Conservation (phyloP, 2,329 filamentous ascomycete genomes). For the Paraphoma sp. region DNA sequence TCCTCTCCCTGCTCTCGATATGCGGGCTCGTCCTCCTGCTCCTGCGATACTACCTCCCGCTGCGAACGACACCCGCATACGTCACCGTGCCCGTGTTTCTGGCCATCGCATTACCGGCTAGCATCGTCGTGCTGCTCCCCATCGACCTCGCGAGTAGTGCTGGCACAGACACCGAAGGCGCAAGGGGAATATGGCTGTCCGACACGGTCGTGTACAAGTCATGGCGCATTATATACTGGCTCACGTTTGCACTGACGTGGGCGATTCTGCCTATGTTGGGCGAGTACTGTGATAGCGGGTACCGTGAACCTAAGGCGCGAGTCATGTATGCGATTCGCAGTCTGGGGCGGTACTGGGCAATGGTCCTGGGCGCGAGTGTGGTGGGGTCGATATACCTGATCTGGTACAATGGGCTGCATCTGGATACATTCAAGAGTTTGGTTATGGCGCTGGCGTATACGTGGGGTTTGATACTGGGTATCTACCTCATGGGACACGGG, state of each 20-base stretch:
- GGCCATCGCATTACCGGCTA: slow-evolving; percentile 89
- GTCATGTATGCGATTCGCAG: slow-evolving; percentile 83
- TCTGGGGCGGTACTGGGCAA: slow-evolving; percentile 88
- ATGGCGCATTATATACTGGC: slow-evolving; percentile 97
- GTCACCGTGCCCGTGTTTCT: slow-evolving; percentile 93
- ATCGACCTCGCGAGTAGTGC: slow-evolving; percentile 93
- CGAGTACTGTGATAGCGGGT: slow-evolving; percentile 94
- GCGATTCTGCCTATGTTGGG: slow-evolving; percentile 89
- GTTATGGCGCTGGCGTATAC: slow-evolving; percentile 95
- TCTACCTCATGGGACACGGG: slow-evolving; percentile 97
- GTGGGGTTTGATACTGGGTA: slow-evolving; percentile 88
- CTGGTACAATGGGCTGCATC: slow-evolving; percentile 75
- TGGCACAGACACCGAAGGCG: slow-evolving; percentile 71
- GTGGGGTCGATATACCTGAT: slow-evolving; percentile 84
- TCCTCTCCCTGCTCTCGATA: slow-evolving; percentile 74
- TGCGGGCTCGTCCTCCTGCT: slow-evolving; percentile 81
- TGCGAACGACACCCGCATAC: slow-evolving; percentile 89
- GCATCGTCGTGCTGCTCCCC: slow-evolving; percentile 88
- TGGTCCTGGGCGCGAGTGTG: slow-evolving; percentile 73
- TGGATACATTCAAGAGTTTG: slow-evolving; percentile 77
- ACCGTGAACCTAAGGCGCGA: slow-evolving; percentile 82
- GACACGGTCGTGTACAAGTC: slow-evolving; percentile 79
- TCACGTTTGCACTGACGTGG: slow-evolving; percentile 96
- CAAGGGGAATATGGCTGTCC: slow-evolving; percentile 86
- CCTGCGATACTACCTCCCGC: slow-evolving; percentile 85